These are phyloP conservation scores for Pholiota molesta DNA, from an alignment of 768 basidiomycete species.

Conservation along the genomic window DNA sequence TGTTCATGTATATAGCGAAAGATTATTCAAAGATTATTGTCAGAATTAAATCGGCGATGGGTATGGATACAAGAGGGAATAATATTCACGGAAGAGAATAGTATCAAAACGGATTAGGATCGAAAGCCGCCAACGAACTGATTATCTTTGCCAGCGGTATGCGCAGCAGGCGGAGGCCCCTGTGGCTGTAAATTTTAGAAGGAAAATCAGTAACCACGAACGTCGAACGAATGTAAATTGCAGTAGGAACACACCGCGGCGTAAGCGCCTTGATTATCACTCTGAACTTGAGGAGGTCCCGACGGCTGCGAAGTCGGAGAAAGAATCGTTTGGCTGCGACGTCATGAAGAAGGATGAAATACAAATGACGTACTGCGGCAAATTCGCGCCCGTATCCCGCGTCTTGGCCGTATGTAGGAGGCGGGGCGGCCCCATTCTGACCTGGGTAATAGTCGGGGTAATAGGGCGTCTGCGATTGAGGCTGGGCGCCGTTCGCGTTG, in stretches of 20 bases:
- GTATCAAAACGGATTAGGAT: not conserved
- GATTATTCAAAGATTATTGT: no score
- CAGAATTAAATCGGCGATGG: no score
- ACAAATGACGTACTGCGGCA: not conserved
- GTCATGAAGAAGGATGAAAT: not conserved
- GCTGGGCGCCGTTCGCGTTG: not conserved
- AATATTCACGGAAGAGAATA: no score
- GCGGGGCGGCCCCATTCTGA: not conserved
- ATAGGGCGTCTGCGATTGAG: not conserved
- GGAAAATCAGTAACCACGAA: not conserved
- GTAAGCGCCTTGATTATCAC: not conserved
- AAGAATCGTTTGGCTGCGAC: not conserved
- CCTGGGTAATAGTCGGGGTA: not conserved
- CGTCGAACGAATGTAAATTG: no score
- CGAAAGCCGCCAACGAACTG: not conserved
- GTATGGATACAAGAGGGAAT: no score
- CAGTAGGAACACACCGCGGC: not conserved
- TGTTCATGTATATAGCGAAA: no score
- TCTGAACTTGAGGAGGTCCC: not conserved
- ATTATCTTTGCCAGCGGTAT: not conserved
- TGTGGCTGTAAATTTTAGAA: not conserved
- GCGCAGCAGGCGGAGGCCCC: slow-evolving; percentile 2
- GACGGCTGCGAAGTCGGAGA: not conserved
- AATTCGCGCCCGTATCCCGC: not conserved
- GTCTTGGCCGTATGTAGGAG: not conserved